Conservation (phyloP, 2,329 filamentous ascomycete genomes). For the Beauveria caledonica region DNA sequence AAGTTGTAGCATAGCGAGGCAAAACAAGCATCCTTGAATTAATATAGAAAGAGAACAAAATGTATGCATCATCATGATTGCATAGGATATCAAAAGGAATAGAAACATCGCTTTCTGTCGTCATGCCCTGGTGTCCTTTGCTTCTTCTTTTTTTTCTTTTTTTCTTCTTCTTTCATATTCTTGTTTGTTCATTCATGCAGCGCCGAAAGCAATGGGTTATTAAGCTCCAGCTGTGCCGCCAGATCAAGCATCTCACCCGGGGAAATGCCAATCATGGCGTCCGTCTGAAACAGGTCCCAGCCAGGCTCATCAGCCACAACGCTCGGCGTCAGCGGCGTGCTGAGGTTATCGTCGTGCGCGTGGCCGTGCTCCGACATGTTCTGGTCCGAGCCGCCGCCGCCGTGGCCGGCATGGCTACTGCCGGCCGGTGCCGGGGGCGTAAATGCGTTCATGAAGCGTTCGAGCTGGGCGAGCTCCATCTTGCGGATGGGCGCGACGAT, state of each 20-base stretch:
- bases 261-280: constrained; percentile 23
- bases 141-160: background rate
- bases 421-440: constrained; percentile 9
- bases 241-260: constrained; percentile 24
- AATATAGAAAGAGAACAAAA: background rate
- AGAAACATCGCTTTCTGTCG: background rate
- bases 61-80: background rate
- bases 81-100: background rate
- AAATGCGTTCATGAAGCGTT: constrained; percentile 27
- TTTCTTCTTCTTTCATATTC: background rate
- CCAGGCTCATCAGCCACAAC: constrained; percentile 7
- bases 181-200: background rate
- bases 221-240: constrained; percentile 22
- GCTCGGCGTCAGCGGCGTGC: constrained; percentile 10
- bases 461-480: constrained; percentile 29
- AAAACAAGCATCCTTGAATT: background rate
- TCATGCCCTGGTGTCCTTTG: background rate
- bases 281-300: constrained; percentile 25
- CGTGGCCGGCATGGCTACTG: constrained; percentile 4
- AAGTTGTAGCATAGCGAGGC: constrained; percentile 8
- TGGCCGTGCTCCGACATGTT: constrained; percentile 12
- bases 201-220: constrained; percentile 7
- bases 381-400: constrained; percentile 7
- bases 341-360: constrained; percentile 7
- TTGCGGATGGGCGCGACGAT: constrained; percentile 29